Evolutionary conservation across 805 yeast genomes (phyloP).

Genomic region (Metschnikowia arizonensis): DNA sequence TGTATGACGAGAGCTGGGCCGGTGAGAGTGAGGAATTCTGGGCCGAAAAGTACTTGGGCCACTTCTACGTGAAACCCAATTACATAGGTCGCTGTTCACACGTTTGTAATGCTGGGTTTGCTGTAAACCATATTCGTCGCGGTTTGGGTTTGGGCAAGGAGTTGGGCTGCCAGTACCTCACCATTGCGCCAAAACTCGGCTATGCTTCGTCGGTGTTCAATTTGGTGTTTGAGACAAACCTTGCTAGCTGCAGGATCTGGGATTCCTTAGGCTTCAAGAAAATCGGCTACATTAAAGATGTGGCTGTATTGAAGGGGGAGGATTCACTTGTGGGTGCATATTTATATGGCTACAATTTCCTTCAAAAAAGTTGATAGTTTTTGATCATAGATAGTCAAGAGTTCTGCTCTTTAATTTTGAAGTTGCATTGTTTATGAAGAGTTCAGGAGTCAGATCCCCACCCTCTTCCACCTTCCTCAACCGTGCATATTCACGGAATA

Average conservation of each 20-base stretch:
- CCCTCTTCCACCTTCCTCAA: too few relatives aligned
- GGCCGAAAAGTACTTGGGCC: constrained; percentile 56
- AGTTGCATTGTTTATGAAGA: too few relatives aligned
- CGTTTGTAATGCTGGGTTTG: constrained; percentile 82
- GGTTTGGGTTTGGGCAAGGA: constrained; percentile 67
- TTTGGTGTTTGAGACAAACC: constrained; percentile 77
- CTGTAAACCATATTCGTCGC: constrained; percentile 57
- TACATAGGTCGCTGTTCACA: constrained; percentile 83
- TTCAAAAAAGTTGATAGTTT: background rate
- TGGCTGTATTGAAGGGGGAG: constrained; percentile 64
- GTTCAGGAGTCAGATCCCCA: too few relatives aligned
- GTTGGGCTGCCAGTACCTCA: constrained; percentile 64
- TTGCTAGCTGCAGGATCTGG: constrained; percentile 77
- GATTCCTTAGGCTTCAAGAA: constrained; percentile 76
- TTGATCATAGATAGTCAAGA: too few relatives aligned
- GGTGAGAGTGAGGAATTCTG: constrained; percentile 38
- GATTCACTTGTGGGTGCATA: constrained; percentile 68
- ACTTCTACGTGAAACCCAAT: constrained; percentile 81
- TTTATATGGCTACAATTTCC: constrained; percentile 65
- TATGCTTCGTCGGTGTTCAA: constrained; percentile 83
- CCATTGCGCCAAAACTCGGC: constrained; percentile 75
- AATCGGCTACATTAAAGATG: constrained; percentile 72
- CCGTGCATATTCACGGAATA: too few relatives aligned
- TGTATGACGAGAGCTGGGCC: constrained; percentile 26
- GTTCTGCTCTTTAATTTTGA: too few relatives aligned